A percentile compares a stretch with the other conserved stretches of the same genome.
These are phyloP conservation scores for Aspergillus awamori DNA, from an alignment of 2,329 filamentous ascomycete genomes.

Conservation along the genomic window DNA sequence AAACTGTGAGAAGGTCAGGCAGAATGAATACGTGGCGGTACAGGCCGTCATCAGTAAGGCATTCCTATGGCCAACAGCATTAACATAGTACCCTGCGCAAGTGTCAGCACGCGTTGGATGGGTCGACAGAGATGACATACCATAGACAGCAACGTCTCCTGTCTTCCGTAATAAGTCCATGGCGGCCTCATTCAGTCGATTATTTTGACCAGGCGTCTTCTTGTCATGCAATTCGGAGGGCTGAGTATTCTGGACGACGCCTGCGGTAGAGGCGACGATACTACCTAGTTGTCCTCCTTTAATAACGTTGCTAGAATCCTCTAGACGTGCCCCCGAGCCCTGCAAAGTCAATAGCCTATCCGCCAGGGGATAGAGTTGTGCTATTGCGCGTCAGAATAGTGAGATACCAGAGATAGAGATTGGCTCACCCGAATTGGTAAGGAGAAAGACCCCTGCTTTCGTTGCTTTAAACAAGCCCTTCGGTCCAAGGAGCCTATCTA, in stretches of 20 bases:
- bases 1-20: conserved; percentile 7
- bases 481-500: neutral
- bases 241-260: neutral
- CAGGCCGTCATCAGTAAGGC: neutral
- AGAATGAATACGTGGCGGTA: conserved; percentile 3
- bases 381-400: neutral
- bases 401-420: neutral
- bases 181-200: neutral
- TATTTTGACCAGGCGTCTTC: neutral
- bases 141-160: neutral
- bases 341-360: neutral
- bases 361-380: neutral
- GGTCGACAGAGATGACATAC: neutral
- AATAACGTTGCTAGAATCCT: neutral
- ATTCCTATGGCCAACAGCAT: neutral
- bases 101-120: neutral
- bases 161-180: neutral
- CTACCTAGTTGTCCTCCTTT: neutral
- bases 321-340: neutral
- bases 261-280: too few species aligned
- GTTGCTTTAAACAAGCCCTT: neutral
- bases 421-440: neutral
- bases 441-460: neutral
- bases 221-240: too few species aligned
- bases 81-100: neutral